phyloP scores from a whole-genome alignment of 2,329 filamentous ascomycete genomes.

The Aspergillus proliferans region DNA sequence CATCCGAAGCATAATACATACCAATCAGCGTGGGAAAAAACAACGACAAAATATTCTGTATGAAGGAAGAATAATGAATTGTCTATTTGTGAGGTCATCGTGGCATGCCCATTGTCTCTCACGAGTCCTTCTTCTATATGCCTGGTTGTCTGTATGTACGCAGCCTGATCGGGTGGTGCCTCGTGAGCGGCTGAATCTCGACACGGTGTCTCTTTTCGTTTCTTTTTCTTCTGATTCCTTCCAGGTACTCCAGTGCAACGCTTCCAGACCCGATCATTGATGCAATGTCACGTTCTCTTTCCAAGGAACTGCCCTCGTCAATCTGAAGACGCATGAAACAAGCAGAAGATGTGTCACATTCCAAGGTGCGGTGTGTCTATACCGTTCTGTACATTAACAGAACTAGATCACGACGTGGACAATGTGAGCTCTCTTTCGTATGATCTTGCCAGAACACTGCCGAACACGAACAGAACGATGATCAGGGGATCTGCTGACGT shows the following conservation, averaged over 20 bases:
- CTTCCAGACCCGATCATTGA: not conserved
- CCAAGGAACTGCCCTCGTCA: not conserved
- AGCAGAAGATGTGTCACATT: conserved; percentile 4
- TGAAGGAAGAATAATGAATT: not conserved
- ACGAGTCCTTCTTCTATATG: not conserved
- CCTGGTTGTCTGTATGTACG: too few species aligned
- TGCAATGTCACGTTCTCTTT: conserved; percentile 9
- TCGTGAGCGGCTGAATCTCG: conserved; percentile 1
- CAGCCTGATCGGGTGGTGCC: too few species aligned
- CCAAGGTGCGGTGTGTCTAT: conserved; percentile 4
- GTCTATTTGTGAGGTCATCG: not conserved
- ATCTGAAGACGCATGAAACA: conserved; percentile 9
- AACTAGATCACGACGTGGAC: not conserved
- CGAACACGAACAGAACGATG: not conserved
- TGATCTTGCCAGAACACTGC: not conserved
- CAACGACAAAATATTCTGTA: not conserved
- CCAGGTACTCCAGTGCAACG: not conserved
- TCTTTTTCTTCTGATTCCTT: not conserved
- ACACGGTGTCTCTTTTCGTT: conserved; percentile 2
- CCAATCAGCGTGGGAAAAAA: not conserved
- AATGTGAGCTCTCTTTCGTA: not conserved
- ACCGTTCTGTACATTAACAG: not conserved
- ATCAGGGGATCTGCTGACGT: not conserved
- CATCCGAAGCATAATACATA: not conserved
- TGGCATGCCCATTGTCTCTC: not conserved